phyloP scores from a whole-genome alignment of 108 stramenopile genomes.

The Licmophora abbreviata region DNA sequence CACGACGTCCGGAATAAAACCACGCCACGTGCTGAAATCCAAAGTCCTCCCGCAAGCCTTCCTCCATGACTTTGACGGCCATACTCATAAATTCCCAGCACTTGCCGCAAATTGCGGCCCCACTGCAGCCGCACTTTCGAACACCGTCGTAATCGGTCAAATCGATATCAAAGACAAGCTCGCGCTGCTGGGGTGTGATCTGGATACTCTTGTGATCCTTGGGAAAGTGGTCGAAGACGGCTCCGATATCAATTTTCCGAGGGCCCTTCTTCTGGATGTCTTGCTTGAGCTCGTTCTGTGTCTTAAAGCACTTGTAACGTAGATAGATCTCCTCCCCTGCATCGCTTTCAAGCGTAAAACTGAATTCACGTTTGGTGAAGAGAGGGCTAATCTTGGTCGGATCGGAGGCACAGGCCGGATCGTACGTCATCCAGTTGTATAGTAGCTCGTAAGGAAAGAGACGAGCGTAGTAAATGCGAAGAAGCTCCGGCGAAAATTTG shows the following conservation, averaged over 20 bases:
- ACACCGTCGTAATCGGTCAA: constrained; percentile 98
- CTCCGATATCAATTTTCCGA: constrained; percentile 99
- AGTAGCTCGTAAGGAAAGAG: constrained; percentile 87
- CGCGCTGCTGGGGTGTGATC: constrained; percentile 78
- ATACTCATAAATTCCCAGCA: constrained; percentile 98
- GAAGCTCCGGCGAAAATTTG: constrained; percentile 4
- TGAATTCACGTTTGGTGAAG: constrained; percentile 89
- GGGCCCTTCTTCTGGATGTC: constrained; percentile 82
- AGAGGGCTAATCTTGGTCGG: constrained; percentile 20
- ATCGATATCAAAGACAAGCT: constrained; percentile 99
- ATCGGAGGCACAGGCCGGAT: too few species aligned
- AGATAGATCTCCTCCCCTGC: constrained; percentile 95
- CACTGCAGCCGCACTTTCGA: constrained; percentile 89
- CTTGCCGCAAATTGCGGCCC: constrained; percentile 82
- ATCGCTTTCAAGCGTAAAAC: constrained; percentile 86
- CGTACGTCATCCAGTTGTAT: constrained; percentile 17
- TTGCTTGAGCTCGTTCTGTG: constrained; percentile 53
- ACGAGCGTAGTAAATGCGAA: constrained; percentile 5
- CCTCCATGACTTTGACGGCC: constrained; percentile 89
- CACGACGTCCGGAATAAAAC: constrained; percentile 98
- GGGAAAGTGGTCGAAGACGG: constrained; percentile 90
- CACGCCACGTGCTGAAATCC: constrained; percentile 95
- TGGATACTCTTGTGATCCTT: constrained; percentile 74
- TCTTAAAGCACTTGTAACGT: constrained; percentile 89
- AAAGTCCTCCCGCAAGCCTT: constrained; percentile 87